phyloP scores from a whole-genome alignment of 2,329 filamentous ascomycete species.

The Diaporthe destruens region DNA sequence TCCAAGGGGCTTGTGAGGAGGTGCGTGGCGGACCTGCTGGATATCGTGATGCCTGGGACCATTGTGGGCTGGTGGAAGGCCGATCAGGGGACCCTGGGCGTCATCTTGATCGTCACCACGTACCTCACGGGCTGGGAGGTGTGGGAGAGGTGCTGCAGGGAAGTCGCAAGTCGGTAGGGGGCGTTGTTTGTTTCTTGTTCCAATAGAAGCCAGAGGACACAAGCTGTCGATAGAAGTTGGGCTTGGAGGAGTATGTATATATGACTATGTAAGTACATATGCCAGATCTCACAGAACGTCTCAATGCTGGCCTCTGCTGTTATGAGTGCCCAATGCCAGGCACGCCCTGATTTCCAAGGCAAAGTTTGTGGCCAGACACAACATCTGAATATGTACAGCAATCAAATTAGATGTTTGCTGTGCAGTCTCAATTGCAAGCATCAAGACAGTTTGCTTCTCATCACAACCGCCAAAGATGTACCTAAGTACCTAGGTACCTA shows the following conservation, averaged over 20 bases:
- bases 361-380: not conserved
- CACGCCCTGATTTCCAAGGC: not conserved
- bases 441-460: not conserved
- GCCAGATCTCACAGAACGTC: too few species aligned
- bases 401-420: not conserved
- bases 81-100: slow-evolving; percentile 64
- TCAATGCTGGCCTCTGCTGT: not conserved
- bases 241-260: not conserved
- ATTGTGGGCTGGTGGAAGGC: slow-evolving; percentile 71
- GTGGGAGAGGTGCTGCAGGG: slow-evolving; percentile 66
- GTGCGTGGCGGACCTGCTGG: slow-evolving; percentile 69
- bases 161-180: slow-evolving; percentile 7
- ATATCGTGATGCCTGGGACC: slow-evolving; percentile 72
- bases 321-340: not conserved
- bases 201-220: slow-evolving; percentile 5
- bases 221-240: not conserved
- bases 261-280: not conserved
- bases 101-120: slow-evolving; percentile 72
- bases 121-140: slow-evolving; percentile 70
- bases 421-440: not conserved
- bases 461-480: not conserved
- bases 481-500: too few species aligned
- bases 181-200: not conserved
- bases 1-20: slow-evolving; percentile 57
- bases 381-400: not conserved